Evolutionary conservation across 352 stramenopile genomes (phyloP), one percentile per base, ranked within the genome.

Genomic region (Pythium sukuiense): DNA sequence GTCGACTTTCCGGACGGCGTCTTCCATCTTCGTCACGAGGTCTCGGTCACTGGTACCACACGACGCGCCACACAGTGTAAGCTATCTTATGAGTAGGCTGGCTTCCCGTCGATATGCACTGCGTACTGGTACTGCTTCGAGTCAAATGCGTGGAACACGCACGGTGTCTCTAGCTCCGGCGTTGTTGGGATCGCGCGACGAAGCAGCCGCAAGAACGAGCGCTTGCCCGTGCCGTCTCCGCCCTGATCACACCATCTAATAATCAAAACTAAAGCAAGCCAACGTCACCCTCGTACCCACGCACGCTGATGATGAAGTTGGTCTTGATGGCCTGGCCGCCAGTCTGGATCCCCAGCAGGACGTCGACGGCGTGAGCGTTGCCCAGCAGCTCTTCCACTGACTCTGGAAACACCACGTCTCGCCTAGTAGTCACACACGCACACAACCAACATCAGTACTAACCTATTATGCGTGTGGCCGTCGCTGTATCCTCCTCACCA

Each of bases 251-350:
- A 45, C 13, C 24, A 12, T 7, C 41, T 13, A 6, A 55, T 55
- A 26, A 33, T 2, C 13, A n/a, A 49, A 39, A 63, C 12, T 27
- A 24, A 24, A 41, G n/a, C 14, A n/a, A 24, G 20, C 20, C 20
- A 24, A 24, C 20, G 20, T 24, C 20, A 24, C 20, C 20, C 20
- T 24, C 20, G 20, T 24, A 24, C 20, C 6, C 39, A 41, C 70
- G 29, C 52, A 90, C 83, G 18, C 79, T 86, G 62, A 93, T 77
- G 60, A 92, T 77, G 59, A 86, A 86, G 61, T 93, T 93, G 54
- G 73, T 79, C 9, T 72, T 65, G 5, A 35, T 49, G 2, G 46
- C 46, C 32, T 43, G 20, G 13, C 61, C 27, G 2, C 64, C 64
- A 5, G 30, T 11, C 26, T 71, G 27, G 12, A 85, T 57, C 6